phyloP scores from a whole-genome alignment of 495 filamentous ascomycete species.

The Hypomontagnella submonticulosa region DNA sequence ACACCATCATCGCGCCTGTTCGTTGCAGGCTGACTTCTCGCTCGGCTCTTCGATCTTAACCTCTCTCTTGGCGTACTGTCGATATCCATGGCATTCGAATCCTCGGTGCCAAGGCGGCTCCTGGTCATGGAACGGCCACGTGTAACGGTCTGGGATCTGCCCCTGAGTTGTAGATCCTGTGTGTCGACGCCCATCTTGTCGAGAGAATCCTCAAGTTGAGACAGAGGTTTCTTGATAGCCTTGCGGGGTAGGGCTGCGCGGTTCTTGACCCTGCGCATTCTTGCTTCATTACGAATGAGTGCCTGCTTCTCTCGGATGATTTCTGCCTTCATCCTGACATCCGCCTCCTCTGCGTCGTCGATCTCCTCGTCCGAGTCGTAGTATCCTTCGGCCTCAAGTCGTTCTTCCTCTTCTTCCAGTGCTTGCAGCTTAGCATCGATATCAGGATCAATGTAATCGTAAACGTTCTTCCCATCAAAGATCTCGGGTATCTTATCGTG shows the following conservation, averaged over 20 bases:
- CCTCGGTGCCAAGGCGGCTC: constrained; percentile 62
- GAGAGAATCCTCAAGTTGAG: constrained; percentile 84
- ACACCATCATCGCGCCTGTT: constrained; percentile 90
- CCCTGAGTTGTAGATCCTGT: constrained; percentile 74
- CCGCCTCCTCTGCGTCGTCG: constrained; percentile 85
- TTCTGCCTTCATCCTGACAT: constrained; percentile 89
- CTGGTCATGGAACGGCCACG: constrained; percentile 71
- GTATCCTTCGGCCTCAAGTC: constrained; percentile 71
- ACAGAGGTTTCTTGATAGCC: constrained; percentile 76
- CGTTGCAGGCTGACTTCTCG: constrained; percentile 76
- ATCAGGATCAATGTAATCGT: constrained; percentile 96
- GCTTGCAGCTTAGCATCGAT: constrained; percentile 91
- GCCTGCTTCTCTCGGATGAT: constrained; percentile 92
- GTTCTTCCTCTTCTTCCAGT: constrained; percentile 94
- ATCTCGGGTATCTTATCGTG: constrained; percentile 94
- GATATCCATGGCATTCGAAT: constrained; percentile 85
- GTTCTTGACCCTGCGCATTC: constrained; percentile 94
- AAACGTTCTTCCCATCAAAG: constrained; percentile 93
- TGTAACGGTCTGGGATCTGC: constrained; percentile 64
- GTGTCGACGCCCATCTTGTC: constrained; percentile 88
- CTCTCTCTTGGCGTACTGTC: constrained; percentile 73
- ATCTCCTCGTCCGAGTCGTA: constrained; percentile 66
- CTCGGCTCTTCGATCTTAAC: constrained; percentile 78
- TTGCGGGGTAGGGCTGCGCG: constrained; percentile 88
- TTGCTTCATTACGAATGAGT: constrained; percentile 88